A percentile compares a stretch with the other conserved stretches of the same genome.
Evolutionary conservation across 257 asterid genomes (phyloP).

Genomic region (Scutellaria minor): DNA sequence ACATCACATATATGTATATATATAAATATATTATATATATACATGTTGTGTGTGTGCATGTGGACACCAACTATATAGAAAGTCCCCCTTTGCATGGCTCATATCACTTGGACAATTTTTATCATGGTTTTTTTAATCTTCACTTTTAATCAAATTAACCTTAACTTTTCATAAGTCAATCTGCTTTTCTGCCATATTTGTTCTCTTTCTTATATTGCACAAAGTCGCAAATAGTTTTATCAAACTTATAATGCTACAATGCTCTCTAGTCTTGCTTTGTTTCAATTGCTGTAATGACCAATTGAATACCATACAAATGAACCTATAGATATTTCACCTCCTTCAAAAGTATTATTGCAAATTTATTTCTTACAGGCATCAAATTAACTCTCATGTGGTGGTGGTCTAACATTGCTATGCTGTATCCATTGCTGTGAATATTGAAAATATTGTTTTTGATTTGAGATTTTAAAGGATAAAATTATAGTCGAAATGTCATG

Average conservation of each 20-base stretch:
- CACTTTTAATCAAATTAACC: not conserved
- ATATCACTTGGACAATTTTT: slow-evolving; percentile 32
- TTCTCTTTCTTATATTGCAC: slow-evolving; percentile 20
- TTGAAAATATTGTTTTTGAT: too few species aligned
- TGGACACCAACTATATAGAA: slow-evolving; percentile 40
- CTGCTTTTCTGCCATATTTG: slow-evolving; percentile 40
- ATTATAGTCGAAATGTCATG: too few species aligned
- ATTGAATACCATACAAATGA: not conserved
- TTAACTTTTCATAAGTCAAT: slow-evolving; percentile 49
- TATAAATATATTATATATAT: not conserved
- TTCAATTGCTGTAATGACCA: slow-evolving; percentile 28
- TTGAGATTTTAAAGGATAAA: too few species aligned
- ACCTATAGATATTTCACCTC: too few species aligned
- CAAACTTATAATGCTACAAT: slow-evolving; percentile 29
- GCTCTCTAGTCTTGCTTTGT: slow-evolving; percentile 19
- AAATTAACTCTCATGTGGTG: too few species aligned
- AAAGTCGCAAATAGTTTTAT: slow-evolving; percentile 36
- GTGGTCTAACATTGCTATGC: too few species aligned
- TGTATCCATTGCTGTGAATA: too few species aligned
- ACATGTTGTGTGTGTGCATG: slow-evolving; percentile 34
- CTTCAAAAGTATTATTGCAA: too few species aligned
- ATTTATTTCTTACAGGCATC: too few species aligned
- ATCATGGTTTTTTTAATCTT: slow-evolving; percentile 25
- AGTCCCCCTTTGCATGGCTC: slow-evolving; percentile 51
- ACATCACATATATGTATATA: slow-evolving; percentile 28